phyloP scores from a whole-genome alignment of 2,329 filamentous ascomycete species.

The Botryosphaeria dothidea region DNA sequence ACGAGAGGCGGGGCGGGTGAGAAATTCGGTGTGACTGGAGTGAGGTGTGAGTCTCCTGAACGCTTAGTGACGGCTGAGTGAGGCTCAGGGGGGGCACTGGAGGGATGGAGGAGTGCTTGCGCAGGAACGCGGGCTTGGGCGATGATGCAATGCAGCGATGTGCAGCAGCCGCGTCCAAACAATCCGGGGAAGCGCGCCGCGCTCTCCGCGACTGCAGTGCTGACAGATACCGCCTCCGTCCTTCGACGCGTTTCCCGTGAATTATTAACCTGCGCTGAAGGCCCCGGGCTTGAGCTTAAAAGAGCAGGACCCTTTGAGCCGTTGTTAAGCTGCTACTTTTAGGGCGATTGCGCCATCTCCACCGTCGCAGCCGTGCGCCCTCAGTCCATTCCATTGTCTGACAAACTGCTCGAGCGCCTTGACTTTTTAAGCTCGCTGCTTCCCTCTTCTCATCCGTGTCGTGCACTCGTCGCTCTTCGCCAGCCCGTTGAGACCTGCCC shows the following conservation, averaged over 20 bases:
- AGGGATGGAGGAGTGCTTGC: neutral
- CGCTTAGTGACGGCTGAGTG: slow-evolving; percentile 13
- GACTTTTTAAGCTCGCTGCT: neutral
- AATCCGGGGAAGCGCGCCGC: slow-evolving; percentile 14
- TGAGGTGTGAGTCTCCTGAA: neutral
- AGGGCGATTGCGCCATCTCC: slow-evolving; percentile 16
- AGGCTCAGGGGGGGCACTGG: neutral
- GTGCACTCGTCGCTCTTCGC: neutral
- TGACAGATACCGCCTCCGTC: neutral
- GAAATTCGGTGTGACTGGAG: neutral
- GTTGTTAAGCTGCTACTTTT: slow-evolving; percentile 8
- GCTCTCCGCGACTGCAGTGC: neutral
- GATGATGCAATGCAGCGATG: slow-evolving; percentile 14
- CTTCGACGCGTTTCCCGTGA: neutral
- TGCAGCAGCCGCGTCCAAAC: neutral
- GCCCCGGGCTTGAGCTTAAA: neutral
- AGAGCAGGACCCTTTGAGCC: neutral
- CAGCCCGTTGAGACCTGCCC: neutral
- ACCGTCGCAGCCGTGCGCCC: slow-evolving; percentile 8
- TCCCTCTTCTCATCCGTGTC: neutral
- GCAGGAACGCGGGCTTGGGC: slow-evolving; percentile 10
- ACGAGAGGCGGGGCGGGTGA: slow-evolving; percentile 10
- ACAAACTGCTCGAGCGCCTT: slow-evolving; percentile 3
- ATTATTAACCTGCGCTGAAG: neutral
- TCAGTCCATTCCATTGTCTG: slow-evolving; percentile 15